These are phyloP conservation scores for Paecilomyces dactylethromorphus DNA, from an alignment of 2,329 filamentous ascomycete genomes.

Conservation along the genomic window DNA sequence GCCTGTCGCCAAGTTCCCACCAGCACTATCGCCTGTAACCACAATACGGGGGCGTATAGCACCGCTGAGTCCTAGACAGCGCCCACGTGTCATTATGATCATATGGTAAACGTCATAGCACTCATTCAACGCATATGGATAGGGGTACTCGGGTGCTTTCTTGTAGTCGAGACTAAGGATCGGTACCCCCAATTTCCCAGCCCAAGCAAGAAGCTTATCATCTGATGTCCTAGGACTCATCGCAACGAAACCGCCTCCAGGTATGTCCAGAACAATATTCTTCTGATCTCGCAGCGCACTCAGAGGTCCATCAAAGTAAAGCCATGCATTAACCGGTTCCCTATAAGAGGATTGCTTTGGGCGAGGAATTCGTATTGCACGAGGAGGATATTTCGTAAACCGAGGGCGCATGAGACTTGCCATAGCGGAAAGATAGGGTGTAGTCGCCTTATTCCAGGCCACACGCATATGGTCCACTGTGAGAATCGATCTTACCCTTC, in stretches of 20 bases:
- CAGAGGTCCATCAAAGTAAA: constrained; percentile 88
- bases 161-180: constrained; percentile 86
- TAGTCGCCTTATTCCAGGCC: constrained; percentile 91
- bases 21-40: constrained; percentile 73
- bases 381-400: constrained; percentile 72
- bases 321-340: constrained; percentile 77
- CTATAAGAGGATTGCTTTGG: constrained; percentile 74
- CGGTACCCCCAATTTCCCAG: constrained; percentile 78
- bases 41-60: constrained; percentile 60
- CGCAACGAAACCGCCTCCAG: constrained; percentile 90
- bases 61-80: constrained; percentile 69
- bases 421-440: constrained; percentile 72
- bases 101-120: constrained; percentile 80
- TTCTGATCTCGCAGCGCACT: constrained; percentile 69
- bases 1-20: constrained; percentile 72
- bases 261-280: constrained; percentile 79
- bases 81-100: constrained; percentile 63
- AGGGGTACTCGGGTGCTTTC: constrained; percentile 78
- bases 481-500: constrained; percentile 77
- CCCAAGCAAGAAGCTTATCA: constrained; percentile 90
- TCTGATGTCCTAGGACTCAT: constrained; percentile 95
- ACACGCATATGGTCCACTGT: constrained; percentile 88
- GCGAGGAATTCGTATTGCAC: constrained; percentile 75
- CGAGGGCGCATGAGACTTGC: constrained; percentile 69
- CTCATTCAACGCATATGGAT: constrained; percentile 79